These are phyloP conservation scores for Triticum dicoccoides DNA, from an alignment of 176 grass and related monocot species.

Conservation along the genomic window DNA sequence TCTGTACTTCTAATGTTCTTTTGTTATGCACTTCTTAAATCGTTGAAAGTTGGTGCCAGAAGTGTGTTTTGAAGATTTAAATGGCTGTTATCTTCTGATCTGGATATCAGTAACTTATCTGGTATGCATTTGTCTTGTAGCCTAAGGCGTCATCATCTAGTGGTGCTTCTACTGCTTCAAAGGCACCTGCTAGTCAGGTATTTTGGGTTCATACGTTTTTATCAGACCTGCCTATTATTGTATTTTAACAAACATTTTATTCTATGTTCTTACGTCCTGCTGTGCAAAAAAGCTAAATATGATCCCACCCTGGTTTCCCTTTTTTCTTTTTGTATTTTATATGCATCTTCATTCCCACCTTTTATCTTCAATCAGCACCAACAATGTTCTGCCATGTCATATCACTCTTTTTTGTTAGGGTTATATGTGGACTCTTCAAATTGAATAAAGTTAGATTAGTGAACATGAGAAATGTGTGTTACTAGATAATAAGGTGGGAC, in stretches of 20 bases:
- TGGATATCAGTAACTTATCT: slow-evolving; percentile 16
- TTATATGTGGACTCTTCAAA: background rate
- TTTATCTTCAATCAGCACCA: background rate
- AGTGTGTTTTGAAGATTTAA: background rate
- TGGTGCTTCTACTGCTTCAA: slow-evolving; percentile 58
- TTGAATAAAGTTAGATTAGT: background rate
- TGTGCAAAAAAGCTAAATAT: background rate
- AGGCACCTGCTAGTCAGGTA: slow-evolving; percentile 48
- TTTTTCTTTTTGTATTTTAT: background rate
- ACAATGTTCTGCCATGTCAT: background rate
- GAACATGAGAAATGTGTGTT: background rate
- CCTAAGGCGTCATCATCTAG: slow-evolving; percentile 61
- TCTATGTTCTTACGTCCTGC: background rate
- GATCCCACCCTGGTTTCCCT: background rate
- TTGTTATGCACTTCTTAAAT: background rate
- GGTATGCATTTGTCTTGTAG: slow-evolving; percentile 38
- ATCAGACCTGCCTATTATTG: background rate
- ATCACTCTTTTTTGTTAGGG: background rate
- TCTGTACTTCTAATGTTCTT: background rate
- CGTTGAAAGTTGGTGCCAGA: background rate
- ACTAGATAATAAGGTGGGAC: background rate
- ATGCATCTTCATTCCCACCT: background rate
- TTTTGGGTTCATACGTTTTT: background rate
- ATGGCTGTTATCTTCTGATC: background rate
- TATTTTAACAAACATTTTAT: background rate